Evolutionary conservation across 1,284 basidiomycete species (phyloP), one percentile per base, ranked within the genome.

Genomic region (Leccinum angustisporum): DNA sequence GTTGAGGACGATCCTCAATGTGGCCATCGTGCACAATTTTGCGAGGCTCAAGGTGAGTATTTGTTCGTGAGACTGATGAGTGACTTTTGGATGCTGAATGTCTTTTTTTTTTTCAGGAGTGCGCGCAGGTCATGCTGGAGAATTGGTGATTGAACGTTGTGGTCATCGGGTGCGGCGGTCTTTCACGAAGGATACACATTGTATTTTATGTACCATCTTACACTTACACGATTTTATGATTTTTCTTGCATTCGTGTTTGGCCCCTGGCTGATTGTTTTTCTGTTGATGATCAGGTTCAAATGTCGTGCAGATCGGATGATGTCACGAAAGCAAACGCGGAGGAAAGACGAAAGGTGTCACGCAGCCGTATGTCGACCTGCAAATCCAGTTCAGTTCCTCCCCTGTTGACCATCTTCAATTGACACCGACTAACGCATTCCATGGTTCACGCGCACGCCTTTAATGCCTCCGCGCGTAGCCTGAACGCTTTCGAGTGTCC

Each of bases 1-100:
- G 72, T 73, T 97, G 67, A 81, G 86, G 63, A 94, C 93, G 53
- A 86, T 95, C 61, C 86, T 91, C 50, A 94, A 92, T 71, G 87
- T 93, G 25, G 86, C 90, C 2, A 84, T 85, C n/a, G 84, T 88
- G 54, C 88, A 93, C 72, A 86, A 84, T 66, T 75, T 93, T 57
- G 68, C 70, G 36, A 80, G 88, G 63, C 75, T 93, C 58, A 89
- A 84, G 80, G 91, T 92, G 59, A 57, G 81, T 66, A 56, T 40
- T 18, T 46, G 43, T 46, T 46, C 9, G 16, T 16, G 25, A 51
- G 18, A 16, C 1, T 27, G 4, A 13, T 16, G 6, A 27, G 16
- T n/a, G n/a, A 18, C 6, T 1, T 16, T 52, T 53, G 25, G 18
- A 25, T 21, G 21, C 58, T 74, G 50, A 72, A 48, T 10, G 8